Evolutionary conservation across 2,329 filamentous ascomycete genomes (phyloP).

Genomic region (Microsporum ferrugineum): DNA sequence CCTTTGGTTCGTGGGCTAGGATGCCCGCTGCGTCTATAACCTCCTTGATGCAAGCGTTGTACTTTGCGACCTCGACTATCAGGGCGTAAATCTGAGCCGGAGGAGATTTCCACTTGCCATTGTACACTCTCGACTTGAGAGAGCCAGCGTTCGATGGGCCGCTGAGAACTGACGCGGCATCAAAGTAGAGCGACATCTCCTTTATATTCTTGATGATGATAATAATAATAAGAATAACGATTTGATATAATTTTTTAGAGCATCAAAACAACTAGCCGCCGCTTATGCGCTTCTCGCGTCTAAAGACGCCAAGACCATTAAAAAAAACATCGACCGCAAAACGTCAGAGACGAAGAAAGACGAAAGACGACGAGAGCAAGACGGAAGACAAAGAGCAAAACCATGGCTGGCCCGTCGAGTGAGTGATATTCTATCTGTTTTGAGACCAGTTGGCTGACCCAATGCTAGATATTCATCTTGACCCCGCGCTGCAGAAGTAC

Average conservation of each 20-base stretch:
- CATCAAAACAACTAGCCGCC: neutral
- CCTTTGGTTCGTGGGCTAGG: slow-evolving; percentile 72
- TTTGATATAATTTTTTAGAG: no score
- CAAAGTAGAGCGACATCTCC: slow-evolving; percentile 89
- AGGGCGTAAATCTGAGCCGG: slow-evolving; percentile 79
- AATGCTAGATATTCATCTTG: slow-evolving; percentile 28
- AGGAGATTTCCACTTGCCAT: slow-evolving; percentile 62
- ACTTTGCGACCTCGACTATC: slow-evolving; percentile 77
- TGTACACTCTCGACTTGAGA: slow-evolving; percentile 75
- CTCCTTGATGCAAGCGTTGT: slow-evolving; percentile 74
- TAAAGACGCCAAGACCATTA: neutral
- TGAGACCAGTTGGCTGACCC: neutral
- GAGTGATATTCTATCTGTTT: neutral
- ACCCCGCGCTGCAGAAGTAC: slow-evolving; percentile 39
- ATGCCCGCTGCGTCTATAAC: slow-evolving; percentile 74
- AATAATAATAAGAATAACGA: no score
- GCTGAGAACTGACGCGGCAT: slow-evolving; percentile 65
- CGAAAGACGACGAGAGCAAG: neutral
- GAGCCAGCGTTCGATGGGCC: slow-evolving; percentile 53
- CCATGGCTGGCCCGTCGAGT: slow-evolving; percentile 11
- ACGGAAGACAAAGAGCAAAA: slow-evolving; percentile 1
- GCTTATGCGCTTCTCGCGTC: neutral
- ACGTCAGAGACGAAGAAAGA: neutral
- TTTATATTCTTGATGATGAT: neutral
- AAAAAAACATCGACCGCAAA: neutral